Evolutionary conservation across 805 yeast species (phyloP).

Genomic region (Cyberlindnera americana): DNA sequence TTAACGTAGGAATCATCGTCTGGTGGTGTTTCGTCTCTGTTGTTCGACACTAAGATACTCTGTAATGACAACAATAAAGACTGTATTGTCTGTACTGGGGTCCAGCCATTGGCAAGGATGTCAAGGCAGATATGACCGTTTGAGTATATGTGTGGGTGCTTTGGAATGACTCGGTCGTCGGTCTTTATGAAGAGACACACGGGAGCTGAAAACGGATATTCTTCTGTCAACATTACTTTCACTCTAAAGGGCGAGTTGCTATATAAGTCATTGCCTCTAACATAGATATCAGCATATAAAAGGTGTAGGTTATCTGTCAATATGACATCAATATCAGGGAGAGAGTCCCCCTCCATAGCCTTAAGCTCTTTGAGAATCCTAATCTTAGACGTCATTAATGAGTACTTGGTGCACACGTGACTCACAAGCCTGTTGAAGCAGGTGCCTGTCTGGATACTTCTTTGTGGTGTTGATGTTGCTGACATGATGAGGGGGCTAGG

Average conservation of each 20-base stretch:
- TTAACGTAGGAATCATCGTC: conserved; percentile 49
- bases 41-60: conserved; percentile 56
- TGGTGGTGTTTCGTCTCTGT: conserved; percentile 46
- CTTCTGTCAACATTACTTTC: conserved; percentile 38
- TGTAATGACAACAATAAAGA: conserved; percentile 55
- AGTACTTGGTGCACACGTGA: not conserved
- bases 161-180: conserved; percentile 39
- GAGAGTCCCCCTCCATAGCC: conserved; percentile 14
- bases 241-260: conserved; percentile 36
- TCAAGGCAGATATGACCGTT: conserved; percentile 79
- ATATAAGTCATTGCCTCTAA: conserved; percentile 36
- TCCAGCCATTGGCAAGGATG: conserved; percentile 45
- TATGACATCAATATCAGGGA: conserved; percentile 28
- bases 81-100: conserved; percentile 33
- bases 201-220: conserved; percentile 60
- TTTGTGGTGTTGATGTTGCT: not conserved
- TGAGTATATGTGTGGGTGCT: conserved; percentile 72
- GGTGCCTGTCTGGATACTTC: not conserved
- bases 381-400: conserved; percentile 19
- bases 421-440: not conserved
- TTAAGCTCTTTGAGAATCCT: conserved; percentile 27
- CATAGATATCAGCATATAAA: conserved; percentile 37
- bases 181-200: conserved; percentile 46
- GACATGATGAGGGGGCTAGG: not conserved
- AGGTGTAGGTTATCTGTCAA: conserved; percentile 32